Evolutionary conservation across 2,329 filamentous ascomycete species (phyloP).

Genomic region (Periconia sp.): DNA sequence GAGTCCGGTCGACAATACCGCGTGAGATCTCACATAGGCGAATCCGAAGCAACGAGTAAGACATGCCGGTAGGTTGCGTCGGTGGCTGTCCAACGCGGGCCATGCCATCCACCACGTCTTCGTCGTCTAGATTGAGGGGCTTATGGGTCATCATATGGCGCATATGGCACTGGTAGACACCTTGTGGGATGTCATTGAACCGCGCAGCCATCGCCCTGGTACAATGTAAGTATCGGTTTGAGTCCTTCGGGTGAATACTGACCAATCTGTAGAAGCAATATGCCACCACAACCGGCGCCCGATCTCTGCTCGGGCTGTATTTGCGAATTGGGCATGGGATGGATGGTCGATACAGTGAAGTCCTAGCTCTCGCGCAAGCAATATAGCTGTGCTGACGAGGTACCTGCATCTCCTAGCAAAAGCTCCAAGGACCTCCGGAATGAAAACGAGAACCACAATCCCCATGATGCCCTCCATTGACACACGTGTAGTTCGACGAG

Average conservation of each 20-base stretch:
- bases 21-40: constrained; percentile 44
- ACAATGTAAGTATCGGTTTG: constrained; percentile 9
- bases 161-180: constrained; percentile 45
- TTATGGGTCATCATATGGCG: constrained; percentile 48
- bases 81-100: constrained; percentile 17
- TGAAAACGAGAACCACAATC: constrained; percentile 42
- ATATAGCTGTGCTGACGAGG: constrained; percentile 35
- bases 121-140: constrained; percentile 46
- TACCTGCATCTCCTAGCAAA: constrained; percentile 39
- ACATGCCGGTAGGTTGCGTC: constrained; percentile 45
- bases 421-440: constrained; percentile 41
- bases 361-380: constrained; percentile 24
- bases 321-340: constrained; percentile 12
- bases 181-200: constrained; percentile 42
- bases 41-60: constrained; percentile 45
- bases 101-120: constrained; percentile 37
- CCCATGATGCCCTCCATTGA: constrained; percentile 47
- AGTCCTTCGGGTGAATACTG: not conserved
- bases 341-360: constrained; percentile 24
- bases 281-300: constrained; percentile 51
- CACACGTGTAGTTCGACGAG: constrained; percentile 21
- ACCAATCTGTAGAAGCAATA: constrained; percentile 30
- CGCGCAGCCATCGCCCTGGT: constrained; percentile 36
- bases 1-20: constrained; percentile 42
- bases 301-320: constrained; percentile 40